Evolutionary conservation across 352 stramenopile genomes (phyloP), one percentile per base, ranked within the genome.

Genomic region (Globisporangium abappressorium): DNA sequence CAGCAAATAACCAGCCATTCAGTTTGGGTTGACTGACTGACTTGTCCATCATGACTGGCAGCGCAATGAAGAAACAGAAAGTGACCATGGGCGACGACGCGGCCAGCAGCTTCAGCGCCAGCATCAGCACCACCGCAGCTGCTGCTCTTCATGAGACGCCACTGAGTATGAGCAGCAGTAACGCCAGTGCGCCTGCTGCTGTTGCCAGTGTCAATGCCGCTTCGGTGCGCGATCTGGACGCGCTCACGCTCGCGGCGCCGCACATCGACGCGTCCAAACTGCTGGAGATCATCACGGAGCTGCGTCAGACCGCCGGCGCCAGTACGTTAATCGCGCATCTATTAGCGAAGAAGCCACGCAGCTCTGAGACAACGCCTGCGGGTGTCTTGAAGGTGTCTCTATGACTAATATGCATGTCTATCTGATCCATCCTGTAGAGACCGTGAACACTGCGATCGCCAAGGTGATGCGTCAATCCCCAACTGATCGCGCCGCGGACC

Each of bases 401-500:
- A 49, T 49, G 34, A 38, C 34, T 38, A 38, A 38, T 64, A n/a
- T 64, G 46, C 30, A 14, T 69, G 20, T 53, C 15, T 38, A 36
- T 2, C 3, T 20, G 12, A 20, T 24, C 0, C 20, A 5, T n/a
- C n/a, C 1, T 41, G 28, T 36, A 94, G 85, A 82, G 57, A 73
- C 85, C 18, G 84, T 94, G 38, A 81, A 90, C 65, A 83, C 80
- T 72, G 82, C 85, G n/a, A 80, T 94, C 63, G 71, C 69, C 18
- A 92, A 88, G 47, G 84, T 94, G 62, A 84, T 94, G 70, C 68
- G 59, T 20, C 53, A 67, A 60, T 64, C 49, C 64, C 73, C 18
- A 26, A 51, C 1, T 34, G 38, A 36, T 43, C 66, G 63, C 15
- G 58, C 53, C 34, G 57, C 55, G 26, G 26, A 36, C 22, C 47